phyloP scores from a whole-genome alignment of 2,329 filamentous ascomycete species.

The Ambrosiella beaveri region DNA sequence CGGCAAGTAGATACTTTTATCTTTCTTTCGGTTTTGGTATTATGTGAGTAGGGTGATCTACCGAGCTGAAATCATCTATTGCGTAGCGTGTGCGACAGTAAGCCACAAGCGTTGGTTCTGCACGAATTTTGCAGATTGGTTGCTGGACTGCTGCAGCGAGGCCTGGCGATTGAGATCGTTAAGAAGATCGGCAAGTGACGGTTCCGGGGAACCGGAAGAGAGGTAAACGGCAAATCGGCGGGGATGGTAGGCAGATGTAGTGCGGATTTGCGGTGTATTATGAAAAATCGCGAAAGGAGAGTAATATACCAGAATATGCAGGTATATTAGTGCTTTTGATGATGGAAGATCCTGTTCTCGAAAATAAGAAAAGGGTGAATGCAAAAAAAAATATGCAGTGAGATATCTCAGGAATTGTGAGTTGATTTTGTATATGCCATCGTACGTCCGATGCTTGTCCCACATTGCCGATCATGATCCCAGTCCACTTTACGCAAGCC shows the following conservation, averaged over 20 bases:
- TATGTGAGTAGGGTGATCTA: neutral
- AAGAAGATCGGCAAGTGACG: neutral
- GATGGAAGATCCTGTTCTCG: neutral
- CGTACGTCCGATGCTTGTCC: neutral
- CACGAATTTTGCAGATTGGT: neutral
- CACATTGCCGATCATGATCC: neutral
- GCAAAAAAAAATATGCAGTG: neutral
- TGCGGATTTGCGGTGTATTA: neutral
- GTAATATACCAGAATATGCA: neutral
- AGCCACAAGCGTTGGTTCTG: neutral
- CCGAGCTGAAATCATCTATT: neutral
- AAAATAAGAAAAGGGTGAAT: neutral
- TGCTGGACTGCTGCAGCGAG: neutral
- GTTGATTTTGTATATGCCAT: neutral
- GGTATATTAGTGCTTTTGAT: neutral
- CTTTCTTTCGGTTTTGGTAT: neutral
- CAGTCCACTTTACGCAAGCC: neutral
- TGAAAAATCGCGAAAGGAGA: too few relatives aligned
- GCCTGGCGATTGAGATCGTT: neutral
- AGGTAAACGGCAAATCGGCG: neutral
- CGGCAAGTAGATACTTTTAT: neutral
- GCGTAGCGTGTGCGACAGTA: neutral
- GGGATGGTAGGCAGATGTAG: neutral
- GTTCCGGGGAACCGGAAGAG: slow-evolving; percentile 9
- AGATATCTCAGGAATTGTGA: neutral